Base-by-base conservation (phyloP, 148 eudicot genomes). In the Cornus kousa region DNA sequence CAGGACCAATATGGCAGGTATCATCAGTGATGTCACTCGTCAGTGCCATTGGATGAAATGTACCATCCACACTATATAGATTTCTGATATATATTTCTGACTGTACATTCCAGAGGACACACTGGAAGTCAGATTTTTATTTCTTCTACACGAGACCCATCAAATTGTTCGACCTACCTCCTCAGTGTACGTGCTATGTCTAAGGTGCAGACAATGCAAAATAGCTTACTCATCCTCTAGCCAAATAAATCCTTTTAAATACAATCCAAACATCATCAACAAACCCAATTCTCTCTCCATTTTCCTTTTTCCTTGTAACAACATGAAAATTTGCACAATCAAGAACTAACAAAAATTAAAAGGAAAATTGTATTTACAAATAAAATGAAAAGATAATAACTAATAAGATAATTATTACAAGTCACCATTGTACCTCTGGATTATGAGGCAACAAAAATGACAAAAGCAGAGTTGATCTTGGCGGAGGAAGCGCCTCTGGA, bases 401-500 rank as follows among this genome's bases (percentile, higher is more conserved):
- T 2, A 43, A 43, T 6, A 14, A 37, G 40, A 72, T 46, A 79
- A 55, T 7, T 50, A 28, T 53, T 23, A 67, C 12, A 43, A 70
- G 80, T 24, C 69, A 32, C 35, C 67, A 76, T 80, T 81, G 70
- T 86, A 93, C 98, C 86, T 88, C 74, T 67, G 87, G 87, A 48
- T 86, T 92, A 78, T 91, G 90, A 14, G 87, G 92, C 74, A 40
- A 28, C 62, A 76, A 71, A 80, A 92, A 92, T 72, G 98, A 86
- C 64, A 92, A 85, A 70, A 90, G 76, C 59, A 92, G 87, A 73
- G 84, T 78, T 80, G 97, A 91, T 83, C 88, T 82, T 79, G 95
- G 82, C 3, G 97, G 97, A 67, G 97, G 89, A 84, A 95, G 91
- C 79, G 90, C 89, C 79, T 87, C 91, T 43, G 85, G 77, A 74